A percentile compares a stretch with the other conserved stretches of the same genome.
phyloP scores from a whole-genome alignment of 768 basidiomycete species.

The Amanita jacksonii region DNA sequence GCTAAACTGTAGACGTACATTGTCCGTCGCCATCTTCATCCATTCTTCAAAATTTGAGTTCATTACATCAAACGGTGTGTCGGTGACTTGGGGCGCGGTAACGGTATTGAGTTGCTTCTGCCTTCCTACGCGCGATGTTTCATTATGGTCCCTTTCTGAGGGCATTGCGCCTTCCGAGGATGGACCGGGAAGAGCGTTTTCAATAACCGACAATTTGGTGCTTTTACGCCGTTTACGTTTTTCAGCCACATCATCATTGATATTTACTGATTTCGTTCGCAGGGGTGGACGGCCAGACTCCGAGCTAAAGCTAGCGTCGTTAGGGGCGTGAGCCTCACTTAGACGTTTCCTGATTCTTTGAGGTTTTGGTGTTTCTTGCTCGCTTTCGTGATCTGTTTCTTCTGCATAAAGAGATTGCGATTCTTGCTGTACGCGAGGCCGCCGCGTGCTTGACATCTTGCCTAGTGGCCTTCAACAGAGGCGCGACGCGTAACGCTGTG shows the following conservation, averaged over 20 bases:
- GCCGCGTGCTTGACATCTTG: constrained; percentile 28
- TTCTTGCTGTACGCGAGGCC: constrained; percentile 23
- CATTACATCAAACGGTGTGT: constrained; percentile 74
- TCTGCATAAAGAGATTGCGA: constrained; percentile 26
- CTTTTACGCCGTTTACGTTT: constrained; percentile 78
- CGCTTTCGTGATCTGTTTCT: constrained; percentile 30
- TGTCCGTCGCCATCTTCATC: constrained; percentile 99
- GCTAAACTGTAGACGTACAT: constrained; percentile 46
- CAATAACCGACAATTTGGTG: constrained; percentile 50
- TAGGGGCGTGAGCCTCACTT: constrained; percentile 46
- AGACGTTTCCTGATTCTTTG: constrained; percentile 47
- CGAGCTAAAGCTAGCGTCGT: constrained; percentile 29
- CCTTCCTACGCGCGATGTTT: constrained; percentile 38
- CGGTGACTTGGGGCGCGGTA: constrained; percentile 45
- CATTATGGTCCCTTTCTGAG: constrained; percentile 23
- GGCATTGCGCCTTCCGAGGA: constrained; percentile 37
- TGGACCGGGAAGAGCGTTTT: constrained; percentile 47
- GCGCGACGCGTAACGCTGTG: constrained; percentile 15
- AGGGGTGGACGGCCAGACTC: constrained; percentile 26
- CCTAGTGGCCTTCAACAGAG: not conserved
- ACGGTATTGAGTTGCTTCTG: constrained; percentile 59
- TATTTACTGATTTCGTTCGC: constrained; percentile 40
- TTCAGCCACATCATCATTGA: constrained; percentile 84
- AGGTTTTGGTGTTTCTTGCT: constrained; percentile 29
- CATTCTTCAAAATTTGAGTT: constrained; percentile 95